These are phyloP conservation scores for Orobanche coerulescens DNA, from an alignment of 257 asterid species.

Conservation along the genomic window DNA sequence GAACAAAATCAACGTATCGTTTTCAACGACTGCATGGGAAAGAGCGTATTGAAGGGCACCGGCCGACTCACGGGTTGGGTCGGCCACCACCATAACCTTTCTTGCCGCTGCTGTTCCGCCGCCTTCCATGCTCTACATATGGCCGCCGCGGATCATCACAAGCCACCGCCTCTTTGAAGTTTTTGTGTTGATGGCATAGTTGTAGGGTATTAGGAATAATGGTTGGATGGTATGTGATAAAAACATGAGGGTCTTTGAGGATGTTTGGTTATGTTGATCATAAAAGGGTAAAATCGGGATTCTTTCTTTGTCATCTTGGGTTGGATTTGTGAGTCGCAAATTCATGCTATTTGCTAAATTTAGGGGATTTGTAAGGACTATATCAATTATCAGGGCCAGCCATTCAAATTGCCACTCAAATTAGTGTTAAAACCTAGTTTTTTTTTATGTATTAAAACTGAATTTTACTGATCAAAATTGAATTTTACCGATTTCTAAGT, in stretches of 20 bases:
- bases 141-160: constrained; percentile 8
- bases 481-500: too few relatives aligned
- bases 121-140: constrained; percentile 32
- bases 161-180: constrained; percentile 2
- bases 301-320: neutral
- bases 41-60: constrained; percentile 64
- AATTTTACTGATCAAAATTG: too few relatives aligned
- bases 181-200: neutral
- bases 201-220: neutral
- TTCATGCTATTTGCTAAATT: neutral
- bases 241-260: neutral
- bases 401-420: neutral
- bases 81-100: constrained; percentile 69
- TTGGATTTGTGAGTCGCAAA: neutral
- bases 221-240: neutral
- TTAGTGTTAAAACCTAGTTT: neutral
- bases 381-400: constrained; percentile 2
- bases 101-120: constrained; percentile 31
- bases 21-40: constrained; percentile 50
- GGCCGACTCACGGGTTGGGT: constrained; percentile 62
- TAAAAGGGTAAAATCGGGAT: neutral
- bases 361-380: neutral
- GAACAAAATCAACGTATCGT: constrained; percentile 44
- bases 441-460: too few relatives aligned
- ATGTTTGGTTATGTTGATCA: neutral